Percentiles rank a stretch among this genome's conserved stretches.
phyloP scores from a whole-genome alignment of 176 grass and related monocot genomes.

The Cenchrus americanus region DNA sequence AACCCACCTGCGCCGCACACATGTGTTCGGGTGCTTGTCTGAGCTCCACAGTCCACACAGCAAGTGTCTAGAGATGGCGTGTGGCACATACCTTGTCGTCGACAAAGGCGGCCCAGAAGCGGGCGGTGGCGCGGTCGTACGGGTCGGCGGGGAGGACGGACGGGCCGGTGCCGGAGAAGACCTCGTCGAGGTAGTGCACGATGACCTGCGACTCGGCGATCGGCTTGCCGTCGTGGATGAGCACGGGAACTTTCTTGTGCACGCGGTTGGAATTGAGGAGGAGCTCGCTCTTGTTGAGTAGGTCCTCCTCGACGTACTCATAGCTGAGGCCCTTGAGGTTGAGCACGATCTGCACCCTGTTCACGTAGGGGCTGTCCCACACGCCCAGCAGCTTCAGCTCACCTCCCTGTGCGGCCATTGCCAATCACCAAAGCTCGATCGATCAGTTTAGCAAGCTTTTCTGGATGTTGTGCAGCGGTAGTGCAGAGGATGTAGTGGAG shows the following conservation, averaged over 20 bases:
- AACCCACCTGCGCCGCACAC: constrained; percentile 13
- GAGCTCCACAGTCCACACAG: neutral
- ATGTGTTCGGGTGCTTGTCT: neutral
- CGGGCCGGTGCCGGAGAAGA: neutral
- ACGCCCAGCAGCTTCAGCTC: constrained; percentile 53
- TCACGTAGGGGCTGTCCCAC: constrained; percentile 48
- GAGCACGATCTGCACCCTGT: constrained; percentile 49
- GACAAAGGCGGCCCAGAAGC: constrained; percentile 68
- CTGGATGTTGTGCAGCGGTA: neutral
- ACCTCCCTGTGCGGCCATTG: constrained; percentile 12
- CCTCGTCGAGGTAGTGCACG: constrained; percentile 73
- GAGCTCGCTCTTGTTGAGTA: constrained; percentile 55
- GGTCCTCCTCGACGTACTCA: neutral
- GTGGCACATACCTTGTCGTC: constrained; percentile 61
- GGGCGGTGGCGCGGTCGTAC: constrained; percentile 43
- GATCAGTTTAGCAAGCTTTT: neutral
- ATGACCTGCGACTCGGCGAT: constrained; percentile 62
- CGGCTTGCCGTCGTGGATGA: constrained; percentile 61
- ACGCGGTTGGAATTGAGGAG: constrained; percentile 61
- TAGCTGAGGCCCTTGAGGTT: constrained; percentile 38
- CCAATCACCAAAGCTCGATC: neutral
- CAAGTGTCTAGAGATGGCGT: no score
- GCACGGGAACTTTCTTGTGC: constrained; percentile 66
- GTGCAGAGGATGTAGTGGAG: no score
- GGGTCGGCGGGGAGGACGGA: constrained; percentile 52